Evolutionary conservation across 768 basidiomycete genomes (phyloP), one percentile per base, ranked within the genome.

Genomic region (Boletus edulis): DNA sequence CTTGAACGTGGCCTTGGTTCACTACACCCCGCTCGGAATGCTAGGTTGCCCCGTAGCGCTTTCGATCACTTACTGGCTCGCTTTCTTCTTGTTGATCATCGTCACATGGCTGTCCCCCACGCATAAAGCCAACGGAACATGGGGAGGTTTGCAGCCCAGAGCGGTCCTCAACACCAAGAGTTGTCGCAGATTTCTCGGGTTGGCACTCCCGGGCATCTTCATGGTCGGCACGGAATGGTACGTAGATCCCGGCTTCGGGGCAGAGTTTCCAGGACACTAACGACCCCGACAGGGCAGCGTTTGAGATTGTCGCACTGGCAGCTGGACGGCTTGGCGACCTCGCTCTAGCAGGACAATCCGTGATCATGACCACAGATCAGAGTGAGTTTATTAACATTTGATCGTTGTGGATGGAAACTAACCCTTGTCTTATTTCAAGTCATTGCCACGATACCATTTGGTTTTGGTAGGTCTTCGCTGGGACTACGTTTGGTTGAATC

Each of bases 141-240:
- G 86, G 87, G 85, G 77, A 29, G 85, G 86, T 31, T 57, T 85
- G 24, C 77, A 79, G 51, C 69, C 76, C 22, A 61, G 62, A 1
- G 65, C 71, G 3, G 79, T 79, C 12, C 57, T 88, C 38, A 76
- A 85, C 54, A 27, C 61, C 11, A 65, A 68, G 18, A 78, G 82
- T 58, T 88, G 87, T 58, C 56, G 74, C 37, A 63, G 63, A 20
- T 90, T 91, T 68, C 75, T 87, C 27, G 78, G 76, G 49, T 77
- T 91, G 41, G 89, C 87, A 0, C 61, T 90, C n/a, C 87, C 89
- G 0, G 89, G 88, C 0, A 87, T 91, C 42, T 62, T 89, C 27
- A 89, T 89, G 87, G 81, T 89, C 29, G 86, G 85, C 20, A 88
- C 87, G 4, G 89, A 91, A 74, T 91, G 88, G 88, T 88, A 63